Percentiles rank a stretch among this genome's conserved stretches.
Evolutionary conservation across 257 asterid genomes (phyloP).

Genomic region (Rehmannia glutinosa): DNA sequence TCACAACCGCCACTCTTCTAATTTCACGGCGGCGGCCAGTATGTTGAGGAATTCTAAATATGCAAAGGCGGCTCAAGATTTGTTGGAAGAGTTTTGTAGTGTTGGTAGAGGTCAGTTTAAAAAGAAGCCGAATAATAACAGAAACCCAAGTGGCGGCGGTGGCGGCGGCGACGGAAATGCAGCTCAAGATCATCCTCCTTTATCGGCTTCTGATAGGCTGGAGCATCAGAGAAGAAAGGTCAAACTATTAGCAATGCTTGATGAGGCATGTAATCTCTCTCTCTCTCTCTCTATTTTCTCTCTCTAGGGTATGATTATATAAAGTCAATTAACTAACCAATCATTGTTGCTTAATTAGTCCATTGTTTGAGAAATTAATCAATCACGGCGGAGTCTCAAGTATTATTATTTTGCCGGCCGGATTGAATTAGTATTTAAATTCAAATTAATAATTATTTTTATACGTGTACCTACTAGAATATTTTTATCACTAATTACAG

Average conservation of each 20-base stretch:
- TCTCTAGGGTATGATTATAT: not conserved
- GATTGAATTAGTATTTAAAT: slow-evolving; percentile 28
- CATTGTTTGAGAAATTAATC: slow-evolving; percentile 17
- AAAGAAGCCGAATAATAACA: slow-evolving; percentile 33
- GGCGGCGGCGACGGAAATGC: slow-evolving; percentile 32
- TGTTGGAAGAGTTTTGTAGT: slow-evolving; percentile 89
- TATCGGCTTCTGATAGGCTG: slow-evolving; percentile 79
- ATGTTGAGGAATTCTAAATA: slow-evolving; percentile 65
- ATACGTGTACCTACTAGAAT: slow-evolving; percentile 3
- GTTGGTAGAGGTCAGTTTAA: slow-evolving; percentile 82
- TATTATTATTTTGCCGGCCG: slow-evolving; percentile 47
- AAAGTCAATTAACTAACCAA: slow-evolving; percentile 32
- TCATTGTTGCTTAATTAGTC: slow-evolving; percentile 37
- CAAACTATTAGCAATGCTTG: slow-evolving; percentile 96
- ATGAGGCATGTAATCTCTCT: slow-evolving; percentile 70
- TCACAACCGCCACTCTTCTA: slow-evolving; percentile 29
- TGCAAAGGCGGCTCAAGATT: slow-evolving; percentile 77
- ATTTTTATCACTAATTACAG: not conserved
- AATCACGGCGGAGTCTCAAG: slow-evolving; percentile 28
- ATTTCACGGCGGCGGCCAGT: slow-evolving; percentile 24
- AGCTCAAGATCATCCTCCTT: slow-evolving; percentile 46
- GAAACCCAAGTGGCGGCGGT: slow-evolving; percentile 39
- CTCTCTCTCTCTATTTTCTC: slow-evolving; percentile 20
- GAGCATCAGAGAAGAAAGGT: slow-evolving; percentile 97
- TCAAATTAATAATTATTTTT: slow-evolving; percentile 12